These are phyloP conservation scores for Termitomyces eurrhizus DNA, from an alignment of 768 basidiomycete species.

Conservation along the genomic window DNA sequence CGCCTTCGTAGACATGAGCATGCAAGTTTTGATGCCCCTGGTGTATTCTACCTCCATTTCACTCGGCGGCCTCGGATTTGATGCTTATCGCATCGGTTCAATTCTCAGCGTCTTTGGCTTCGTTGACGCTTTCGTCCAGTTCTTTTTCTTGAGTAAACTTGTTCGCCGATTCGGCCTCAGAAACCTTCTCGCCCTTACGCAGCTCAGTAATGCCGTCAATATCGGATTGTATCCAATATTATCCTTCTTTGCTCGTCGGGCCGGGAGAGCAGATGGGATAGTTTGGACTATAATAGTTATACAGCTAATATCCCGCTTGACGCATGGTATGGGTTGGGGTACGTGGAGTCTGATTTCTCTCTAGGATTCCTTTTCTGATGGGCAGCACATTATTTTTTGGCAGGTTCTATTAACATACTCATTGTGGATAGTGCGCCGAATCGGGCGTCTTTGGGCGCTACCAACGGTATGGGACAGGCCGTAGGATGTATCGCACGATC, in stretches of 20 bases:
- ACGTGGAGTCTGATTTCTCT: conserved; percentile 6
- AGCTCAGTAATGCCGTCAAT: conserved; percentile 13
- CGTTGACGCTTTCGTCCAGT: conserved; percentile 48
- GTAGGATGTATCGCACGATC: conserved; percentile 42
- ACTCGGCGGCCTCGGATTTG: conserved; percentile 53
- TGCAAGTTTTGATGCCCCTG: conserved; percentile 25
- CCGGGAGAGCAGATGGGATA: conserved; percentile 28
- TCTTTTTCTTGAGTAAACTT: conserved; percentile 41
- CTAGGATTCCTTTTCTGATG: neutral
- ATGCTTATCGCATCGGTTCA: conserved; percentile 48
- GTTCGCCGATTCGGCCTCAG: conserved; percentile 47
- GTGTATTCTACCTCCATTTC: conserved; percentile 45
- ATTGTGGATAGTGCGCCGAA: conserved; percentile 41
- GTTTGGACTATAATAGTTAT: conserved; percentile 28
- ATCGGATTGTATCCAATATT: conserved; percentile 29
- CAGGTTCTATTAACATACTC: conserved; percentile 47
- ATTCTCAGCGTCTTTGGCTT: conserved; percentile 49
- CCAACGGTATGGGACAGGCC: conserved; percentile 56
- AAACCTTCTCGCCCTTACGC: conserved; percentile 34
- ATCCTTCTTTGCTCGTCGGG: conserved; percentile 27
- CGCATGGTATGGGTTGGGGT: conserved; percentile 34
- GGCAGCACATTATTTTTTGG: neutral
- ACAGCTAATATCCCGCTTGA: conserved; percentile 28
- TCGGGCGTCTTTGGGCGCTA: conserved; percentile 42
- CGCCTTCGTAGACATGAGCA: conserved; percentile 25